Conservation (phyloP, 129 eudicot species). For the Flaveria robusta region DNA sequence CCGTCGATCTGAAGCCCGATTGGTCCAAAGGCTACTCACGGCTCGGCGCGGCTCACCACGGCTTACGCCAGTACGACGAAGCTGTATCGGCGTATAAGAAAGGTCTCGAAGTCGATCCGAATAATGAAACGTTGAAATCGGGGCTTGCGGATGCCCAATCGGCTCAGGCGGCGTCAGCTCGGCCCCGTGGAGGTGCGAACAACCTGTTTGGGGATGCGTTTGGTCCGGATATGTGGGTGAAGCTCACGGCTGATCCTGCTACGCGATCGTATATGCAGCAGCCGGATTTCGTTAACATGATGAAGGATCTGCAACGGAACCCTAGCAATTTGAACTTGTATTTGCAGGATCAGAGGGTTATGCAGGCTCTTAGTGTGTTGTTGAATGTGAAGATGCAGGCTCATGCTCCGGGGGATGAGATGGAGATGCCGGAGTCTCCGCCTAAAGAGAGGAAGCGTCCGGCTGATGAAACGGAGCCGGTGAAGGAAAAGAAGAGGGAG, state of each 20-base stretch:
- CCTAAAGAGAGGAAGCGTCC: constrained; percentile 52
- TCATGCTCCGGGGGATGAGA: constrained; percentile 40
- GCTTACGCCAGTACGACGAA: constrained; percentile 52
- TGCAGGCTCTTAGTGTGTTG: constrained; percentile 88
- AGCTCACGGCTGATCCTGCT: constrained; percentile 70
- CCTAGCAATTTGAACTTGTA: constrained; percentile 80
- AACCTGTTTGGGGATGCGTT: constrained; percentile 83
- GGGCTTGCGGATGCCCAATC: constrained; percentile 72
- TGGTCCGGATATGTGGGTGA: constrained; percentile 97
- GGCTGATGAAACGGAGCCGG: constrained; percentile 51
- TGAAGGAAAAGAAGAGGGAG: constrained; percentile 60
- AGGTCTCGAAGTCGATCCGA: constrained; percentile 83
- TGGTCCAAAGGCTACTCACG: constrained; percentile 92
- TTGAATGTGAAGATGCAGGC: constrained; percentile 61
- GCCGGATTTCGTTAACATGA: constrained; percentile 82
- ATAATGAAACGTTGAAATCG: constrained; percentile 71
- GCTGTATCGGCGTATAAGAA: constrained; percentile 73
- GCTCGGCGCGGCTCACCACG: constrained; percentile 79
- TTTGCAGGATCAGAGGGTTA: constrained; percentile 94
- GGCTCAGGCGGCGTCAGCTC: constrained; percentile 34
- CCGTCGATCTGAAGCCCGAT: constrained; percentile 84
- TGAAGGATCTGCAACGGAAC: constrained; percentile 79
- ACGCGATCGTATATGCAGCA: constrained; percentile 68
- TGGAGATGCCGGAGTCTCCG: constrained; percentile 46
- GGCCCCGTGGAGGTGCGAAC: constrained; percentile 27